Base-by-base conservation (phyloP, 805 yeast genomes). In the Spathaspora girioi region DNA sequence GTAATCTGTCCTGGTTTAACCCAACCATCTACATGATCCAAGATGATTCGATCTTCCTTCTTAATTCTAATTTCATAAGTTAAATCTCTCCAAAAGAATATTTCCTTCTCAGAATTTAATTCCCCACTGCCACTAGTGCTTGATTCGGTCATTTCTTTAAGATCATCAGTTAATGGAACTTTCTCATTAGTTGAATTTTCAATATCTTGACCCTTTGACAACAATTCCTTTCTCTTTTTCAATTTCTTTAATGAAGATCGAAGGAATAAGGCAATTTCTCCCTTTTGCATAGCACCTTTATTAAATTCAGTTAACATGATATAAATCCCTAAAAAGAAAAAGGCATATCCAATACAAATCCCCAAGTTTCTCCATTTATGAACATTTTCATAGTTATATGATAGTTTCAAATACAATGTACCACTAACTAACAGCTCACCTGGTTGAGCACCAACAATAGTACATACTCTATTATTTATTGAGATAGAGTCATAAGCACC, bases 291-390 rank as follows among this genome's bases (percentile, higher is more conserved):
- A 7, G 76, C 70, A 55, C 75, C 76, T 56, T 69, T 69, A 61
- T 71, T 42, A 15, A 23, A 42, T 57, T 72, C 77, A 47, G 72
- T 68, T 53, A 72, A 65, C 3, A 57, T 50, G 40, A 71, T 61
- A 59, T 71, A 70, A 29, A 69, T 55, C 35, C 55, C 49, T 50
- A 78, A 56, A 63, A 76, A 76, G 55, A 77, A 77, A 3, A 73
- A 54, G 51, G 75, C 65, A 60, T 75, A 84, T 2, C 79, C 89
- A 61, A 83, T 63, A 53, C 80, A 53, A 53, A 86, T 80, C 61
- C 91, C 96, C 51, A 86, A 76, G 65, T 89, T 87, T 72, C 96
- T 82, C 96, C 96, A 89, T 47, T 79, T 76, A 66, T 89, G 89
- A 18, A 66, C 55, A 59, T 76, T 81, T 18, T 62, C 62, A 71